These are phyloP conservation scores for Marsdenia floribunda DNA, from an alignment of 257 asterid genomes.

Conservation along the genomic window DNA sequence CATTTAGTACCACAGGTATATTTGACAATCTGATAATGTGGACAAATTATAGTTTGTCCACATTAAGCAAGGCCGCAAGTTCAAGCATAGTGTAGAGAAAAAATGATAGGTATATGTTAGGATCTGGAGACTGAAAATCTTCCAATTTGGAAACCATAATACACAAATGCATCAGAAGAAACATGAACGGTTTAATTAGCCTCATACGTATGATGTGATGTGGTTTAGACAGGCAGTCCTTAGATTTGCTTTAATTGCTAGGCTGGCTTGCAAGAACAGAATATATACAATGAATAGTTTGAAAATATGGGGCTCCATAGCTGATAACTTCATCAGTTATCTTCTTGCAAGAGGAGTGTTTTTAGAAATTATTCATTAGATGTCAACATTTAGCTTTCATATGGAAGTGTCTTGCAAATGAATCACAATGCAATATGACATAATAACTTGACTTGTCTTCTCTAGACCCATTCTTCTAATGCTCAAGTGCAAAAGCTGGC, in stretches of 20 bases:
- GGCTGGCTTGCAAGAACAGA: background rate
- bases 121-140: background rate
- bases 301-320: background rate
- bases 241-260: background rate
- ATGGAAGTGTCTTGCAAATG: background rate
- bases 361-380: background rate
- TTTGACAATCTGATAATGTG: background rate
- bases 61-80: too few species aligned
- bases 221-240: background rate
- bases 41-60: background rate
- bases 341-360: background rate
- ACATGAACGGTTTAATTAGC: background rate
- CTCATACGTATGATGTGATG: background rate
- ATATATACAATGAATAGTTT: background rate
- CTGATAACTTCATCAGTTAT: background rate
- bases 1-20: background rate
- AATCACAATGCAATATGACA: background rate
- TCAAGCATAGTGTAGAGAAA: too few species aligned
- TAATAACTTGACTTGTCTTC: too few species aligned
- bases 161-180: background rate
- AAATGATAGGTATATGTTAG: background rate
- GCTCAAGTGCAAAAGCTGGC: background rate
- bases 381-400: background rate
- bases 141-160: background rate
- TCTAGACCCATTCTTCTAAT: background rate